These are phyloP conservation scores for Macaranga tanarius DNA, from an alignment of 441 rosid species.

Conservation along the genomic window DNA sequence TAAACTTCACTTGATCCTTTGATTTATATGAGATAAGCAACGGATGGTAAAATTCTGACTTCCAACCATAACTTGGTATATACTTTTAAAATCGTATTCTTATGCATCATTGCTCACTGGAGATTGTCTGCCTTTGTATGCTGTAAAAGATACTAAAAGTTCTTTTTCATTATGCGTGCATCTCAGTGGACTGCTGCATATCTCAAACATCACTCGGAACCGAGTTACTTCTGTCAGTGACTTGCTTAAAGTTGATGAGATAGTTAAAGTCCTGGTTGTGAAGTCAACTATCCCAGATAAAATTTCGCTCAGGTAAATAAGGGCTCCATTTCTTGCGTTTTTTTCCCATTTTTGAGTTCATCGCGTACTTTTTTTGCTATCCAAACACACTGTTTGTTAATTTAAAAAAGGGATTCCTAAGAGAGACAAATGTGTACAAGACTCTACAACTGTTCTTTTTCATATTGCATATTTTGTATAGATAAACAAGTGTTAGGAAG, in stretches of 20 bases:
- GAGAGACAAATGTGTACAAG: not conserved
- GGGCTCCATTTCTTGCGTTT: not conserved
- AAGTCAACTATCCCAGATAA: conserved; percentile 77
- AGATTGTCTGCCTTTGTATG: not conserved
- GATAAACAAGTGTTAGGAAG: not conserved
- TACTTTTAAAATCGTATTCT: not conserved
- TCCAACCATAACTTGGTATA: not conserved
- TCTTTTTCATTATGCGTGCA: not conserved
- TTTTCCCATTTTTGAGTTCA: not conserved
- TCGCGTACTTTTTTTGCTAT: not conserved
- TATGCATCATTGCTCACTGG: not conserved
- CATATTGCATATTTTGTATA: not conserved
- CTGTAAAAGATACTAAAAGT: not conserved
- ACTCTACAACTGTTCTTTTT: not conserved
- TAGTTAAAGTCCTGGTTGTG: conserved; percentile 70
- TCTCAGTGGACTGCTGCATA: conserved; percentile 84
- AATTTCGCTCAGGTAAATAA: conserved; percentile 74
- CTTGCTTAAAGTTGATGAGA: conserved; percentile 66
- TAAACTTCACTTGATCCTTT: not conserved
- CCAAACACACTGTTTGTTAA: not conserved
- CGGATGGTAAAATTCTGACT: not conserved
- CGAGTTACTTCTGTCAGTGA: conserved; percentile 59
- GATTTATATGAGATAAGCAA: not conserved
- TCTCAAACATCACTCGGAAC: conserved; percentile 61
- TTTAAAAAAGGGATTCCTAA: not conserved